Base-by-base conservation (phyloP, 306 rosid genomes). In the Cucurbita moschata region DNA sequence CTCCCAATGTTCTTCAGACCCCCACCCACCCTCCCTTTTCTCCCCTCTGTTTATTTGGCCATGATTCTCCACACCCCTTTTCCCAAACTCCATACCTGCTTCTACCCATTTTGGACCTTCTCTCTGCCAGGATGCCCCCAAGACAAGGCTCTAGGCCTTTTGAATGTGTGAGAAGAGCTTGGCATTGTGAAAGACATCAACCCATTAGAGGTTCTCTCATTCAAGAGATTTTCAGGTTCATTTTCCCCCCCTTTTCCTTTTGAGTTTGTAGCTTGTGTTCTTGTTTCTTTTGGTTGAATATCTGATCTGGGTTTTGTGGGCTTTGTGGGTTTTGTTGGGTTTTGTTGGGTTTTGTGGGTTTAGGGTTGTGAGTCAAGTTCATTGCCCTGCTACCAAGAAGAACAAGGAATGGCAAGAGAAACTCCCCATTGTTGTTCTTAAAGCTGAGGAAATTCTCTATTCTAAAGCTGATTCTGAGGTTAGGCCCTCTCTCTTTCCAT, bases 391-490 rank as follows among this genome's bases (percentile, higher is more conserved):
- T 18, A 91, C 91, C 47, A 88, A 79, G 84, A 87, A 84, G 84
- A 91, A 88, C 68, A 91, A 82, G 75, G 91, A 91, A 71, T 91
- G 90, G 87, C 92, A 91, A 79, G 88, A 87, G 82, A 91, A 91
- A 85, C 92, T 88, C 30, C 96, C 92, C 15, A 63, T 87, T 72
- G 97, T 91, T 71, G 96, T 91, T 13, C 83, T 88, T 74, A 88
- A 62, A 81, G 97, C 81, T 2, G 97, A 91, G 57, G 91, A 85
- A 65, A 88, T 91, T 73, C 74, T 91, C 85, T 91, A 88, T 84
- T 91, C 91, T 15, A 88, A 91, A 83, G 97, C 96, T 78, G 87
- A 86, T 59, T 91, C 96, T 58, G 87, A 83, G 97, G 97, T 91
- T 16, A 52, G 14, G 71, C 1, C 63, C 5, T 38, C 61, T 21